Percentiles rank a stretch among this genome's conserved stretches.
phyloP scores from a whole-genome alignment of 192 early-diverging fungal genomes.

The Coemansia sp. region DNA sequence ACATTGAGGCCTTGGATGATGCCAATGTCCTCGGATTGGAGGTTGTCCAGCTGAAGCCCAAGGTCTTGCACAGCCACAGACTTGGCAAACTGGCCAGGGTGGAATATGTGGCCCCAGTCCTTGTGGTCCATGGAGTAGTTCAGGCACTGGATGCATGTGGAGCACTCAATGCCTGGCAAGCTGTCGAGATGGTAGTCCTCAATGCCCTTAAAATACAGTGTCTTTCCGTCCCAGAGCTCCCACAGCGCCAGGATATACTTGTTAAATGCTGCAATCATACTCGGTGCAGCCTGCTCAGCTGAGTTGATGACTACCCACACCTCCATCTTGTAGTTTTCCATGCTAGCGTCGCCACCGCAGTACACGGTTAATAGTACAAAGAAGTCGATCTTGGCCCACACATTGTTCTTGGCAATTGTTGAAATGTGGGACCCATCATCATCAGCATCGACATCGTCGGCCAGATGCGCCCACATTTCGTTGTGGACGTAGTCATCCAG shows the following conservation, averaged over 20 bases:
- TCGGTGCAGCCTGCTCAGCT: not conserved
- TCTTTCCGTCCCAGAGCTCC: not conserved
- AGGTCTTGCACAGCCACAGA: not conserved
- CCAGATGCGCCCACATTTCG: slow-evolving; percentile 1
- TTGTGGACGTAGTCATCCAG: slow-evolving; percentile 1
- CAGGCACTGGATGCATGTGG: not conserved
- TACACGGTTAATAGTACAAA: slow-evolving; percentile 1
- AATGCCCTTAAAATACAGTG: slow-evolving; percentile 5
- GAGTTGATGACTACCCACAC: slow-evolving; percentile 2
- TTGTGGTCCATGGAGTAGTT: not conserved
- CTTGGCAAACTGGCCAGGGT: not conserved
- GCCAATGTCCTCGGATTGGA: not conserved
- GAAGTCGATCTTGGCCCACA: not conserved
- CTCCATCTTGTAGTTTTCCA: not conserved
- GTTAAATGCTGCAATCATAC: not conserved
- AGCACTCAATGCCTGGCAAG: not conserved
- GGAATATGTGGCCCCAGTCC: not conserved
- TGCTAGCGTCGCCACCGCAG: not conserved
- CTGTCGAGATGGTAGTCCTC: slow-evolving; percentile 3
- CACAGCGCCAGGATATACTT: slow-evolving; percentile 1
- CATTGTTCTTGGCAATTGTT: not conserved
- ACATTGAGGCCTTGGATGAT: not conserved
- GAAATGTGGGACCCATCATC: not conserved
- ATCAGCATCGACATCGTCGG: too few relatives aligned
- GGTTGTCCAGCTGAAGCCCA: not conserved